phyloP scores from a whole-genome alignment of 2,329 filamentous ascomycete genomes.

The Colletotrichum cereale region DNA sequence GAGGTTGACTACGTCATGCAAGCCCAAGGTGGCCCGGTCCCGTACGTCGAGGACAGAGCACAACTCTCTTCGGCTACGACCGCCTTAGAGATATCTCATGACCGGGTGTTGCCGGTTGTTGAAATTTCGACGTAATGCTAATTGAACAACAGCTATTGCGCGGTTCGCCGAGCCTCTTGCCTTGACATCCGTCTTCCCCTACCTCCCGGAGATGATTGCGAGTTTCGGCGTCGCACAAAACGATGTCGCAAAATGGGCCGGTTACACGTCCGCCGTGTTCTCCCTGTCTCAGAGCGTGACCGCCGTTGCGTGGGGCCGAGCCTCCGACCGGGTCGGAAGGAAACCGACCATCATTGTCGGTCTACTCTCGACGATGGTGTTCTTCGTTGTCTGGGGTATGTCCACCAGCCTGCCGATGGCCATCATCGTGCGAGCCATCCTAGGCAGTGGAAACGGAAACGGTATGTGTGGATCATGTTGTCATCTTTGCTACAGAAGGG shows the following conservation, averaged over 20 bases:
- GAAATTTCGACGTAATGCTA: slow-evolving; percentile 3
- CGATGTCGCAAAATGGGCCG: slow-evolving; percentile 85
- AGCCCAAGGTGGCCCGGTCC: slow-evolving; percentile 25
- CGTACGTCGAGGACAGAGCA: neutral
- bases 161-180: slow-evolving; percentile 82
- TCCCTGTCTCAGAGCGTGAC: slow-evolving; percentile 79
- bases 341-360: slow-evolving; percentile 85
- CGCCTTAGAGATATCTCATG: neutral
- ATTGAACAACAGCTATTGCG: slow-evolving; percentile 71
- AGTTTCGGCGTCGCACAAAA: slow-evolving; percentile 79
- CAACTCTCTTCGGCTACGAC: neutral
- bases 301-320: slow-evolving; percentile 80
- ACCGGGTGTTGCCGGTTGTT: neutral
- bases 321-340: slow-evolving; percentile 83
- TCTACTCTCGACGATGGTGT: slow-evolving; percentile 82
- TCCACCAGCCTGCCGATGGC: slow-evolving; percentile 85
- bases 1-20: slow-evolving; percentile 8
- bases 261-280: slow-evolving; percentile 78
- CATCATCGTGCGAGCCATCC: slow-evolving; percentile 80
- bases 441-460: slow-evolving; percentile 90
- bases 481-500: neutral
- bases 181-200: slow-evolving; percentile 78
- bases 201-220: slow-evolving; percentile 84
- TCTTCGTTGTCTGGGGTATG: slow-evolving; percentile 86
- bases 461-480: slow-evolving; percentile 55